These are phyloP conservation scores for Kregervanrija pseudodelftensis DNA, from an alignment of 805 yeast genomes.

Conservation along the genomic window DNA sequence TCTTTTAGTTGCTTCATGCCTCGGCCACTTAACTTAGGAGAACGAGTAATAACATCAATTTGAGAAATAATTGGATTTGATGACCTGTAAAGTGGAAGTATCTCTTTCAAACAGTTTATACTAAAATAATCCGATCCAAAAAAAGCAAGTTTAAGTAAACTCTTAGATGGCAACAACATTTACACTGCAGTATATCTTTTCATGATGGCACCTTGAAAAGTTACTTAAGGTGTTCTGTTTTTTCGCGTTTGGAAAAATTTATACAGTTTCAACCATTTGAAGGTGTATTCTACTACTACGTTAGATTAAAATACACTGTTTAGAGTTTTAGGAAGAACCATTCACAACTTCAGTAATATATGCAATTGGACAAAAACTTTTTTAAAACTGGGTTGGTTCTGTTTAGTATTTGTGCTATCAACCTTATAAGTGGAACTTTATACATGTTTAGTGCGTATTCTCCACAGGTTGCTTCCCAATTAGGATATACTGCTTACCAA, in stretches of 20 bases:
- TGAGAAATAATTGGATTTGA: slow-evolving; percentile 3
- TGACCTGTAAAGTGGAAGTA: slow-evolving; percentile 20
- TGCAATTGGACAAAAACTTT: too few species aligned
- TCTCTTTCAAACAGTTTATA: slow-evolving; percentile 40
- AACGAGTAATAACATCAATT: slow-evolving; percentile 57
- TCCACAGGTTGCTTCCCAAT: slow-evolving; percentile 60
- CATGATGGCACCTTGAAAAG: too few species aligned
- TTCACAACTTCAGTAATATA: too few species aligned
- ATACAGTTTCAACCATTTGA: too few species aligned
- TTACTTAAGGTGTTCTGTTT: too few species aligned
- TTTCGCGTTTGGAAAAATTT: too few species aligned
- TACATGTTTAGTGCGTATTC: slow-evolving; percentile 72
- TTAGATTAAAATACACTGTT: too few species aligned
- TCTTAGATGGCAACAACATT: slow-evolving; percentile 1
- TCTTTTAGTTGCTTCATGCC: slow-evolving; percentile 38
- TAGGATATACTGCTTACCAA: slow-evolving; percentile 54
- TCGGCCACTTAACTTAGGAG: slow-evolving; percentile 60
- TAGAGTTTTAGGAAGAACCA: too few species aligned
- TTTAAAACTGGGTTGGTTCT: slow-evolving; percentile 13
- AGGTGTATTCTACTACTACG: too few species aligned
- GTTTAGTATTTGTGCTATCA: slow-evolving; percentile 16
- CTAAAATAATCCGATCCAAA: slow-evolving; percentile 79
- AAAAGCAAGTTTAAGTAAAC: slow-evolving; percentile 40
- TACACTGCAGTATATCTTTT: too few species aligned
- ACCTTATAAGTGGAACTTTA: slow-evolving; percentile 61